Percentiles rank a stretch among this genome's conserved stretches.
Conservation (phyloP, 148 eudicot species). For the Nepenthes mirabilis region DNA sequence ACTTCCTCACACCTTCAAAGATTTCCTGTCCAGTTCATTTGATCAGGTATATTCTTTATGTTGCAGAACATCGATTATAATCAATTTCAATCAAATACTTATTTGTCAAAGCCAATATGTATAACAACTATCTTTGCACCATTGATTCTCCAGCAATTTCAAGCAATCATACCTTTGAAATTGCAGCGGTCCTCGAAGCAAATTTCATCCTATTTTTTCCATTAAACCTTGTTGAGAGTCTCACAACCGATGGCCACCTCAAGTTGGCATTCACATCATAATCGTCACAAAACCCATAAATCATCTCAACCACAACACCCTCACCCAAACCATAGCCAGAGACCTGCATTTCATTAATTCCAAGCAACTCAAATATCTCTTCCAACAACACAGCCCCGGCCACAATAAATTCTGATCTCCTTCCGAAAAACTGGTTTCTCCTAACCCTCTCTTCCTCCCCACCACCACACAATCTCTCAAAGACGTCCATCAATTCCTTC, state of each 20-base stretch:
- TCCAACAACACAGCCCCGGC: constrained; percentile 57
- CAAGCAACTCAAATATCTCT: constrained; percentile 44
- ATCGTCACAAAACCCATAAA: constrained; percentile 21
- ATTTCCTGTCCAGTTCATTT: too few species aligned
- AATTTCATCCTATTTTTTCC: constrained; percentile 51
- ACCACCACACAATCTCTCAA: constrained; percentile 29
- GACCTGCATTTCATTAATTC: constrained; percentile 44
- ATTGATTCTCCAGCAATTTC: too few species aligned
- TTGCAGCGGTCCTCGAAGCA: constrained; percentile 23
- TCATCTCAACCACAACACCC: constrained; percentile 51
- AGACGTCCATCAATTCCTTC: constrained; percentile 42
- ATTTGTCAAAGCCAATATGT: too few species aligned
- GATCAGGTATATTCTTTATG: too few species aligned
- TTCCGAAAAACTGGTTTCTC: constrained; percentile 38
- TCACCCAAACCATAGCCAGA: constrained; percentile 66
- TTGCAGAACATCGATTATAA: too few species aligned
- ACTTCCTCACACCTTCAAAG: too few species aligned
- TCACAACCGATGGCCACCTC: constrained; percentile 50
- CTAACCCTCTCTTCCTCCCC: constrained; percentile 15
- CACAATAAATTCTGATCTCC: constrained; percentile 45
- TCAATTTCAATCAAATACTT: too few species aligned
- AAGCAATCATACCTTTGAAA: constrained; percentile 9
- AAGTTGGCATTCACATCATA: constrained; percentile 37
- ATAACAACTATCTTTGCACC: too few species aligned
- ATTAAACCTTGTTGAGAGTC: constrained; percentile 50